phyloP scores from a whole-genome alignment of 768 basidiomycete species.

The Leccinum boreale region DNA sequence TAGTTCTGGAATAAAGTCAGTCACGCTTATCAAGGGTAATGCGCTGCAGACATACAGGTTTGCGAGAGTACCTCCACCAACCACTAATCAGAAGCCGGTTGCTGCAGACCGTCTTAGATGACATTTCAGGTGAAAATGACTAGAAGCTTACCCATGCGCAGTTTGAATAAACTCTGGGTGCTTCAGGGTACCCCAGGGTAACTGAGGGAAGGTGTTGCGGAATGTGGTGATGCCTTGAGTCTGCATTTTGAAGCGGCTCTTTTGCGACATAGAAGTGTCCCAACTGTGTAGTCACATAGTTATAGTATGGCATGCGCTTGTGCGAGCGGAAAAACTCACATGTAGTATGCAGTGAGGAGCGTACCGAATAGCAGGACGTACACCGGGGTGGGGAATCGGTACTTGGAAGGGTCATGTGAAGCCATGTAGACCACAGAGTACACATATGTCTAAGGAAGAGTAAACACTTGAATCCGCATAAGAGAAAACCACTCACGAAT shows the following conservation, averaged over 20 bases:
- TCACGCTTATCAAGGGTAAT: neutral
- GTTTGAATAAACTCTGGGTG: constrained; percentile 94
- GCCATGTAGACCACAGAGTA: constrained; percentile 99
- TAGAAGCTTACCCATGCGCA: constrained; percentile 68
- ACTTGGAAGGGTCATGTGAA: constrained; percentile 83
- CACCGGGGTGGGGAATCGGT: constrained; percentile 76
- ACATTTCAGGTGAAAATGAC: neutral
- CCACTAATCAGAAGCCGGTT: constrained; percentile 90
- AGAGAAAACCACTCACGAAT: constrained; percentile 55
- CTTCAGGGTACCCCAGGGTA: constrained; percentile 76
- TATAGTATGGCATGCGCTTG: neutral
- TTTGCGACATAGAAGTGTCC: constrained; percentile 95
- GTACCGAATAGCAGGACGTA: constrained; percentile 73
- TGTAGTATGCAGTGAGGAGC: constrained; percentile 80
- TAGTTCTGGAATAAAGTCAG: constrained; percentile 61
- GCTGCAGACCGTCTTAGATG: constrained; percentile 36
- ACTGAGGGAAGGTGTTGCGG: constrained; percentile 92
- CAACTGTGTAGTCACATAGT: constrained; percentile 50
- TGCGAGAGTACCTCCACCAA: constrained; percentile 93
- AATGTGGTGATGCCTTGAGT: constrained; percentile 81
- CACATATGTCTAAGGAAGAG: constrained; percentile 70
- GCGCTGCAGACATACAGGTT: constrained; percentile 60
- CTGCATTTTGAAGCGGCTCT: constrained; percentile 97
- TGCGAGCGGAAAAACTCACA: constrained; percentile 46
- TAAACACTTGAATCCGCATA: neutral